Evolutionary conservation across 2,329 filamentous ascomycete species (phyloP), one percentile per base, ranked within the genome.

Genomic region (Fonsecaea multimorphosa): DNA sequence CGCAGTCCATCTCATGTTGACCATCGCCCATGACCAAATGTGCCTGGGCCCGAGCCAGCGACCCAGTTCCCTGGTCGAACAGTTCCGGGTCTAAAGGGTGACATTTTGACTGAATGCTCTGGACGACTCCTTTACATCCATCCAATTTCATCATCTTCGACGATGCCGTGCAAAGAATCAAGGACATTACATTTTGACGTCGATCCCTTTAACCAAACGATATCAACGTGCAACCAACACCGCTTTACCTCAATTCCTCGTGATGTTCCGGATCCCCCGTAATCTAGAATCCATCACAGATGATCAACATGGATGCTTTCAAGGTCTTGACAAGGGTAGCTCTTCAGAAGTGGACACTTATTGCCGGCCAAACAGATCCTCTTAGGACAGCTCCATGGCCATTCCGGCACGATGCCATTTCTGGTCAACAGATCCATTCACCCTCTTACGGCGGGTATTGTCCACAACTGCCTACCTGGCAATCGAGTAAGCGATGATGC

Each of bases 371-470:
- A 58, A 44, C 55, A 56, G 49, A 16, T 58, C 49, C 16, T 31
- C 12, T 11, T 31, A n/a, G 24, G 46, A 32, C 11, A 53, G 58
- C 11, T 36, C 19, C 16, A 38, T 46, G 49, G n/a, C n/a, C 57
- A 57, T 32, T 32, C 58, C 61, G 60, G 32, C 58, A 58, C 68
- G 56, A 51, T 70, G 44, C 68, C 58, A 38, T 27, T 54, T 68
- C 58, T 54, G 65, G 68, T 70, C 57, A 70, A 70, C 61, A 64
- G 68, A 70, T 66, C 68, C 68, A 68, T 68, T 19, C 44, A 49
- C 63, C 61, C 19, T 44, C 49, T 29, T 19, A 16, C 57, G 44
- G 60, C 63, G 65, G 65, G 65, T 58, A 4, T 60, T 64, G 61
- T 64, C 63, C 65, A 60, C 54, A 60, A 24, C 31, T 29, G 36